These are phyloP conservation scores for Monosporascus ibericus DNA, from an alignment of 2,329 filamentous ascomycete genomes.

Conservation along the genomic window DNA sequence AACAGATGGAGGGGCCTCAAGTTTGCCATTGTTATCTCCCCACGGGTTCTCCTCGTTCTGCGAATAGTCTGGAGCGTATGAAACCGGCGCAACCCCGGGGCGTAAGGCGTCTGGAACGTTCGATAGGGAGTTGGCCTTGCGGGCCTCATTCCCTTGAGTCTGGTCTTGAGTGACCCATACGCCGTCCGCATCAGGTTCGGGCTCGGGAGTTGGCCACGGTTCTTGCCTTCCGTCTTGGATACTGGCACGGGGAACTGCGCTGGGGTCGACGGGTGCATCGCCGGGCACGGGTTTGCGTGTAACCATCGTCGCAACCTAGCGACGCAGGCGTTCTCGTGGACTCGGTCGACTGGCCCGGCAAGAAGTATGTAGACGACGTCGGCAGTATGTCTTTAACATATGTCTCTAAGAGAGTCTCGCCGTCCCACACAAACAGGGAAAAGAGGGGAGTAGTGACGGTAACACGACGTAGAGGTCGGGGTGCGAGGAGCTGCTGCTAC, in stretches of 20 bases:
- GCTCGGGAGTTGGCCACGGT: constrained; percentile 26
- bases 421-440: background rate
- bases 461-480: background rate
- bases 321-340: background rate
- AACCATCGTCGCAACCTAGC: constrained; percentile 29
- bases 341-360: background rate
- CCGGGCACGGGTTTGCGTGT: constrained; percentile 32
- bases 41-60: constrained; percentile 30
- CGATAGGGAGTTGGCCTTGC: constrained; percentile 12
- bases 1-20: constrained; percentile 1
- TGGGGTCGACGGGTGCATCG: constrained; percentile 19
- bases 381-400: background rate
- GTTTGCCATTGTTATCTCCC: constrained; percentile 16
- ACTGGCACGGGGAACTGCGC: constrained; percentile 14
- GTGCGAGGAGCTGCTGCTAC: background rate
- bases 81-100: constrained; percentile 20
- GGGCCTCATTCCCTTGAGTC: constrained; percentile 2
- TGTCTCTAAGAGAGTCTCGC: background rate
- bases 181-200: constrained; percentile 24
- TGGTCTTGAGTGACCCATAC: constrained; percentile 20
- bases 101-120: constrained; percentile 27
- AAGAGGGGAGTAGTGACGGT: background rate
- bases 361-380: background rate
- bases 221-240: constrained; percentile 25
- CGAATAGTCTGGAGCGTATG: constrained; percentile 19